Base-by-base conservation (phyloP, 495 filamentous ascomycete species). In the Penicillium herquei region DNA sequence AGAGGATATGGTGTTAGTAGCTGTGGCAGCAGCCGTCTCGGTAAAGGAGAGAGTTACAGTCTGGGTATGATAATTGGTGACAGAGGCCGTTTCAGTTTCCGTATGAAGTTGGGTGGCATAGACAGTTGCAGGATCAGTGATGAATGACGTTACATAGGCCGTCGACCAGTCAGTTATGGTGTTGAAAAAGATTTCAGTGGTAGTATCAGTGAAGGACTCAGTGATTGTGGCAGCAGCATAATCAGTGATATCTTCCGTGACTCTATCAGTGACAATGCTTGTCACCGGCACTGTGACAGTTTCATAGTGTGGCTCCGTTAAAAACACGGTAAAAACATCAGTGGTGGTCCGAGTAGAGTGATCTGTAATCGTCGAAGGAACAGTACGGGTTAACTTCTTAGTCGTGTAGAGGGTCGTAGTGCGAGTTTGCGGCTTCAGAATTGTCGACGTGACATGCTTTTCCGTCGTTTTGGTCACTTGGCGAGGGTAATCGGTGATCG, bases 41-140 rank as follows among this genome's bases (percentile, higher is more conserved):
- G 51, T 54, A 17, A 54, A 54, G 10, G 51, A 54, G 39, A 54
- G 31, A 32, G 51, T 54, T 7, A 45, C 12, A 30, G 51, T 54
- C 34, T 54, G 33, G 32, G 51, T 54, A 47, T 54, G 51, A 39
- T 54, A 54, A 17, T 54, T 47, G 34, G 51, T 54, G 14, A 47
- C 16, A 0, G 51, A 39, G 16, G 41, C 51, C n/a, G 42, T 54
- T 31, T 6, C 33, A 39, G 46, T 6, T 26, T 45, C 34, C 1
- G 42, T 47, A 37, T 49, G 33, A 39, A 49, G 9, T 7, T 49
- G 14, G 13, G 32, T 49, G 31, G 37, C 17, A 26, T 35, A 49
- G 16, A 2, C 32, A 35, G 47, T 49, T 18, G 32, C 33, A 39
- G n/a, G 34, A 7, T 37, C 32, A 10, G 47, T 49, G 47, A 49